phyloP scores from a whole-genome alignment of 108 stramenopile genomes.

The Parietichytrium sp. region DNA sequence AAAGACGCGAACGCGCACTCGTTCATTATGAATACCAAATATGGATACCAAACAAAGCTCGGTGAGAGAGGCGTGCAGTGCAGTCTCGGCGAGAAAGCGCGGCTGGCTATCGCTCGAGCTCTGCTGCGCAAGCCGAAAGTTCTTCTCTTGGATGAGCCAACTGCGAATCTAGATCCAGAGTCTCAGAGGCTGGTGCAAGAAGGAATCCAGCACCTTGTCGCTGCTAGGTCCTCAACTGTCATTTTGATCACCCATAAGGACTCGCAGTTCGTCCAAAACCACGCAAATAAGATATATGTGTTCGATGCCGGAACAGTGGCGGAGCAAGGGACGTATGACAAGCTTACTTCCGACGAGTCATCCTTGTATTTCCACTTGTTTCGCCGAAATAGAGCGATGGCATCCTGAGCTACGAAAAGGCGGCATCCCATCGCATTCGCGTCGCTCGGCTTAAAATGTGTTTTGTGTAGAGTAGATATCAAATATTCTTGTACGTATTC shows the following conservation, averaged over 20 bases:
- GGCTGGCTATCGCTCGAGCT: conserved; percentile 80
- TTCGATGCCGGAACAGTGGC: conserved; percentile 80
- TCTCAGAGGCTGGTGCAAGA: conserved; percentile 72
- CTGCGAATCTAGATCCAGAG: conserved; percentile 75
- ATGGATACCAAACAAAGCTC: conserved; percentile 69
- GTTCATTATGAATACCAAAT: conserved; percentile 51
- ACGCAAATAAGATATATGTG: conserved; percentile 83
- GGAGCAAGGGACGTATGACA: conserved; percentile 84
- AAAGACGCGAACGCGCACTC: conserved; percentile 1
- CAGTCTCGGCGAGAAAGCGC: conserved; percentile 84
- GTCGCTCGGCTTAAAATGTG: too few species aligned
- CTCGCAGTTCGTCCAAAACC: conserved; percentile 69
- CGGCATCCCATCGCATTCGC: too few species aligned
- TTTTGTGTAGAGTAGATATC: too few species aligned
- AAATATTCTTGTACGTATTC: too few species aligned
- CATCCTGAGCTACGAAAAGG: too few species aligned
- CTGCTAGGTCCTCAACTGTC: conserved; percentile 62
- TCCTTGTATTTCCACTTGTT: background rate
- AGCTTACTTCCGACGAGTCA: conserved; percentile 52
- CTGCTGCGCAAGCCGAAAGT: conserved; percentile 66
- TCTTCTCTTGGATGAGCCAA: conserved; percentile 64
- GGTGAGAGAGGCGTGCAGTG: conserved; percentile 72
- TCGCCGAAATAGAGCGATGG: too few species aligned
- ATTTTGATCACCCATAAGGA: conserved; percentile 81
- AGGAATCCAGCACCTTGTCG: conserved; percentile 66